These are phyloP conservation scores for Vitis riparia DNA, from an alignment of 164 flowering plant genomes.

Conservation along the genomic window DNA sequence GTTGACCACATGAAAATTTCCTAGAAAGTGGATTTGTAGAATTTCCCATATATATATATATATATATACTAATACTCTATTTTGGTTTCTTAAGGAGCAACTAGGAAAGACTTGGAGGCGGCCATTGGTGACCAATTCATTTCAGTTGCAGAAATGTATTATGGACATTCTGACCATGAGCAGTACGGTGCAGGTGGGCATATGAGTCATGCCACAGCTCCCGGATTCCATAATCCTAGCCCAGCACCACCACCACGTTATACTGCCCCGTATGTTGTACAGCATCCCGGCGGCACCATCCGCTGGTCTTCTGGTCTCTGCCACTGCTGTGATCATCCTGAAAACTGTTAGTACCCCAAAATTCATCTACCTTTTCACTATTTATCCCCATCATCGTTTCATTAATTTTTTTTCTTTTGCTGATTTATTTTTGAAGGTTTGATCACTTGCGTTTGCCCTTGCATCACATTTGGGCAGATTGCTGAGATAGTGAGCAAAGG, in stretches of 20 bases:
- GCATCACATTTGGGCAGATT: slow-evolving; percentile 56
- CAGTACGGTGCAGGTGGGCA: slow-evolving; percentile 1
- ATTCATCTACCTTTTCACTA: no score
- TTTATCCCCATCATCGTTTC: background rate
- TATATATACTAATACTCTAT: background rate
- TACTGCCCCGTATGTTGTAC: background rate
- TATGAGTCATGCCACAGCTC: background rate
- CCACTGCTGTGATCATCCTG: slow-evolving; percentile 53
- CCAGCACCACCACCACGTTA: background rate
- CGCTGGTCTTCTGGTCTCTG: slow-evolving; percentile 53
- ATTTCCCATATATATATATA: no score
- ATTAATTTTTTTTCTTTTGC: background rate
- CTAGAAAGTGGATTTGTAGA: no score
- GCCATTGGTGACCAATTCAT: no score
- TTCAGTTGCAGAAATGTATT: background rate
- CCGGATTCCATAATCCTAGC: background rate
- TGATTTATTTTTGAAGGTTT: slow-evolving; percentile 20
- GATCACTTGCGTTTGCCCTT: slow-evolving; percentile 50
- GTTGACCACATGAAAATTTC: no score
- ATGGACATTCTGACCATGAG: background rate
- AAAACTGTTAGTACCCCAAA: slow-evolving; percentile 32
- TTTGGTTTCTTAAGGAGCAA: background rate
- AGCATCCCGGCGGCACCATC: background rate
- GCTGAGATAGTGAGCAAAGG: slow-evolving; percentile 43
- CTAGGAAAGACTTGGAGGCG: no score